Evolutionary conservation across 2,329 filamentous ascomycete genomes (phyloP).

Genomic region (Didymella pinodella): DNA sequence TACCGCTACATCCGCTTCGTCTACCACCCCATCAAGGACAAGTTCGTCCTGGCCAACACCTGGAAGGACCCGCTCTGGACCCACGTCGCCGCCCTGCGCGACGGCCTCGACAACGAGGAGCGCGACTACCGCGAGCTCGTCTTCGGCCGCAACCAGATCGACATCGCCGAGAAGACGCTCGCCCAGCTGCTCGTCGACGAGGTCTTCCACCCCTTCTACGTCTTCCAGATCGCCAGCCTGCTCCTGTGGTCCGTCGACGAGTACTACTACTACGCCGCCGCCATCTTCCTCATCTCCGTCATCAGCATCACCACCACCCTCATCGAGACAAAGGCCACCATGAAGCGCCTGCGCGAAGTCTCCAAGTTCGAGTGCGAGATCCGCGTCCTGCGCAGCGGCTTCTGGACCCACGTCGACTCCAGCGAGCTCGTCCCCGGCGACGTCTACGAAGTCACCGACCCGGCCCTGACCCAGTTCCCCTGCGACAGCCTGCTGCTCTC

Average conservation of each 20-base stretch:
- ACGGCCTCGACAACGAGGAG: constrained; percentile 87
- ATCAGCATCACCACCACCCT: constrained; percentile 91
- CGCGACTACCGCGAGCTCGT: constrained; percentile 82
- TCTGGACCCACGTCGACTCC: constrained; percentile 90
- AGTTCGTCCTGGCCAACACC: constrained; percentile 82
- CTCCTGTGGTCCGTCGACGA: constrained; percentile 93
- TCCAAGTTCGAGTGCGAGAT: constrained; percentile 96
- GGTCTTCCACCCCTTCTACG: constrained; percentile 97
- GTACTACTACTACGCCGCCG: constrained; percentile 97
- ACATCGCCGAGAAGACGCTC: constrained; percentile 88
- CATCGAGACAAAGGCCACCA: constrained; percentile 89
- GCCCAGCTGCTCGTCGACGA: constrained; percentile 88
- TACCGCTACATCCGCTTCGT: constrained; percentile 95
- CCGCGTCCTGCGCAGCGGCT: constrained; percentile 89
- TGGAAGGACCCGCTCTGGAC: constrained; percentile 97
- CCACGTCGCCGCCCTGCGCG: constrained; percentile 75
- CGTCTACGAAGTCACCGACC: constrained; percentile 96
- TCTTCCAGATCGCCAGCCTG: constrained; percentile 95
- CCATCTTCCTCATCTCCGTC: constrained; percentile 93
- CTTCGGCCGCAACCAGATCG: constrained; percentile 89
- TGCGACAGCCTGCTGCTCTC: constrained; percentile 90
- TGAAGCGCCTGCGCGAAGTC: constrained; percentile 88
- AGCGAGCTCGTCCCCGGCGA: constrained; percentile 92
- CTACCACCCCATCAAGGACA: constrained; percentile 88
- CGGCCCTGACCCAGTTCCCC: constrained; percentile 84